Base-by-base conservation (phyloP, 495 filamentous ascomycete genomes). In the Xylaria curta region DNA sequence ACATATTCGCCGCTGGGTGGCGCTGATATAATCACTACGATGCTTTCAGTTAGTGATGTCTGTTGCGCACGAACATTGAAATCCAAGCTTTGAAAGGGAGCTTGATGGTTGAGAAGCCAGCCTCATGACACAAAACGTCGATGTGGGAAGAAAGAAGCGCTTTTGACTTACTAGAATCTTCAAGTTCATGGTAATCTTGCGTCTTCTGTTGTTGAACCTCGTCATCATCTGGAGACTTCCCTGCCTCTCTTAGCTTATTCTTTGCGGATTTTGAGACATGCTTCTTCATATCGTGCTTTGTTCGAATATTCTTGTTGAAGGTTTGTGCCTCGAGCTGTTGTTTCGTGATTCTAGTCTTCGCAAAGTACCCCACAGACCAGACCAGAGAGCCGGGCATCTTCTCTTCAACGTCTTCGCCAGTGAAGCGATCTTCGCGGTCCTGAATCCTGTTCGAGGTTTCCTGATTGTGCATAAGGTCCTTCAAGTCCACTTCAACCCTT, bases 341-440 rank as follows among this genome's bases (percentile, higher is more conserved):
- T 28, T 83, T 76, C 66, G 84, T 86, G 46, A 91, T 89, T 68
- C 85, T 81, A 8, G 83, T 83, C 74, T 93, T 94, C 28, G 87
- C 82, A 70, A 89, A 92, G 74, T 92, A 94, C 4, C 91, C 91
- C 9, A 93, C 88, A 28, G 86, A 89, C 91, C 91, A 94, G 17
- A 82, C 78, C 12, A 94, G 77, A n/a, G 85, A 87, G 0, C 91
- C 91, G 0, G 91, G 91, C 89, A 93, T 91, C 7, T 81, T 78
- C 73, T 92, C 86, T n/a, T 86, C 86, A 0, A 84, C 81, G 46
- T 91, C 87, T 15, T 90, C 80, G 17, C 88, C 89, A 51, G 78
- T 80, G 56, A 93, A 86, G 15, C 85, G 80, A 78, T 94, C 91
- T 42, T 81, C 79, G 7, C 91, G 81, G 54, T 90, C 82, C 47